Evolutionary conservation across 1,284 basidiomycete genomes (phyloP), one percentile per base, ranked within the genome.

Genomic region (Microbotryum lychnidis-dioicae): DNA sequence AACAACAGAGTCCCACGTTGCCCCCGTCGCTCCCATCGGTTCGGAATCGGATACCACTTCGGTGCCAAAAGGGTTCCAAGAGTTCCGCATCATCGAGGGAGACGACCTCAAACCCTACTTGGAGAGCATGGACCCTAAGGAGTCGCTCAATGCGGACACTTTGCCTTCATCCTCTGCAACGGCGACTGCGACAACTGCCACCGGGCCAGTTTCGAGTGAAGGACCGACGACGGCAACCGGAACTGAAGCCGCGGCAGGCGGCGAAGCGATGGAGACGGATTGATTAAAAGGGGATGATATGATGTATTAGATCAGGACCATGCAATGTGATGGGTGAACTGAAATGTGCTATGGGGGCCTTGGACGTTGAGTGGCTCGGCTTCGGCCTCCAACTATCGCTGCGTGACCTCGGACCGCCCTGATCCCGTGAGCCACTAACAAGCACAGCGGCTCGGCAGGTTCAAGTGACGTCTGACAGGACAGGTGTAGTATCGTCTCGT

Each of bases 51-150:
- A 7, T 73, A 81, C 10, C 77, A 76, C 60, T 84, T 83, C 31
- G 73, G 81, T 60, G 44, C 27, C 42, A 46, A 62, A 57, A 9
- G 31, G 37, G 25, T 60, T 63, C 45, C 54, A 63, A 23, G 68
- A 66, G 62, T 91, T 91, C 82, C 82, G 85, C 53, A 89, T 90
- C 69, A 77, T 90, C 12, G 89, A 91, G 73, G 87, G 87, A 2
- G 67, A 72, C 21, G 65, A 68, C n/a, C 56, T 74, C 33, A 61
- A 65, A 56, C 37, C 50, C 9, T 73, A 70, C 55, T 50, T 74
- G 10, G 69, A 67, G 18, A 42, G 25, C 21, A 61, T 74, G 63
- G 63, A 63, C 31, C 63, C 65, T 6, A 60, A 57, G 54, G 66
- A 68, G 42, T 25, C 23, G 49, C 46, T 44, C 10, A 47, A 49